Percentiles rank a stretch among this genome's conserved stretches.
Conservation (phyloP, 1,284 basidiomycete genomes). For the Marasmius sp. region DNA sequence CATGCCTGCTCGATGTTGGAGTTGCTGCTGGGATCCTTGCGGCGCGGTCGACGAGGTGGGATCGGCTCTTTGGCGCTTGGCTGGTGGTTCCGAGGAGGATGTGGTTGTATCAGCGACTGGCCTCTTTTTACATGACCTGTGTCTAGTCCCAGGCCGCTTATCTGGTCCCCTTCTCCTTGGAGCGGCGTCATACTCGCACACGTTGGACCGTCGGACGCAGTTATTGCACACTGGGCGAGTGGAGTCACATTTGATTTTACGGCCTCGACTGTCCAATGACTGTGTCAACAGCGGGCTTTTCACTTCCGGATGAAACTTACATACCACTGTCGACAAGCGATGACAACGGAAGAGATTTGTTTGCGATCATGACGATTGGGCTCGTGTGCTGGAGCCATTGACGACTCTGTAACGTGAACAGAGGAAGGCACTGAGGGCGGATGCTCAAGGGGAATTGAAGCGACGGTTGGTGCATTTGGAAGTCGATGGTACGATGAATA, state of each 20-base stretch:
- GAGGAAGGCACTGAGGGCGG: constrained; percentile 38
- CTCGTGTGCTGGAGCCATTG: constrained; percentile 21
- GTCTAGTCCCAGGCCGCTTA: constrained; percentile 77
- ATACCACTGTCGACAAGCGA: constrained; percentile 66
- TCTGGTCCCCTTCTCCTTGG: constrained; percentile 81
- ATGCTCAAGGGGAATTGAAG: constrained; percentile 31
- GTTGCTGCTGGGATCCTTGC: too few relatives aligned
- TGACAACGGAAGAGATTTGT: constrained; percentile 66
- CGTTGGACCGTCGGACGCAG: constrained; percentile 70
- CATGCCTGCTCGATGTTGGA: too few relatives aligned
- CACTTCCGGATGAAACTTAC: constrained; percentile 23
- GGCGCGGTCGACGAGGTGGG: constrained; percentile 26
- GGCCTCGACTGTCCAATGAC: constrained; percentile 55
- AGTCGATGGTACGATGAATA: constrained; percentile 38
- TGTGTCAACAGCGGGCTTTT: constrained; percentile 22
- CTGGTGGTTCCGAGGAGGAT: constrained; percentile 32
- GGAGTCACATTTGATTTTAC: constrained; percentile 84
- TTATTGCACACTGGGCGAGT: constrained; percentile 77
- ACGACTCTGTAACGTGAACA: constrained; percentile 33
- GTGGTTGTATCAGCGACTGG: constrained; percentile 52
- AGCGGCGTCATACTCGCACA: constrained; percentile 73
- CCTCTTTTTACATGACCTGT: constrained; percentile 78
- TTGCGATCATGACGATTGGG: constrained; percentile 40
- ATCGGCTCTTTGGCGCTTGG: constrained; percentile 60
- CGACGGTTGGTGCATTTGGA: constrained; percentile 24